Conservation (phyloP, 2,329 filamentous ascomycete genomes). For the Ophiocordyceps robertsii region DNA sequence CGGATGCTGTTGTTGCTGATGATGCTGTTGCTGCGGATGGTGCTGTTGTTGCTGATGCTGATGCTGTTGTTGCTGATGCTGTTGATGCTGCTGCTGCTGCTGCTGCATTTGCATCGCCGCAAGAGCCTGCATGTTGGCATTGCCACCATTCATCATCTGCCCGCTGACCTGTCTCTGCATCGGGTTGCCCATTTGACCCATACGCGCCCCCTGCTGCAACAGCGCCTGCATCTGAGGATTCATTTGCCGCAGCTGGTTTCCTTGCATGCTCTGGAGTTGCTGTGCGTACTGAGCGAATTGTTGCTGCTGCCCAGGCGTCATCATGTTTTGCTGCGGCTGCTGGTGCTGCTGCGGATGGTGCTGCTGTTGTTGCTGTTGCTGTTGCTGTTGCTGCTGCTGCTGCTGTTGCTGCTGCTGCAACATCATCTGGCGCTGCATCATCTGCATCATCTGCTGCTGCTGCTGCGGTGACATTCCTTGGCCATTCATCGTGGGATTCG, state of each 20-base stretch:
- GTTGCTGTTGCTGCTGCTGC: conserved; percentile 21
- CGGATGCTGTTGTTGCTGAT: conserved; percentile 13
- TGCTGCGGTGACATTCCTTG: conserved; percentile 23
- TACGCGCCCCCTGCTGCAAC: conserved; percentile 23
- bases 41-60: conserved; percentile 16
- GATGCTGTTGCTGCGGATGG: conserved; percentile 11
- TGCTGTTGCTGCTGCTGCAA: conserved; percentile 26
- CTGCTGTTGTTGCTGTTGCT: conserved; percentile 23
- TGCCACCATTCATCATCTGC: conserved; percentile 27
- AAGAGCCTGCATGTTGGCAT: conserved; percentile 24
- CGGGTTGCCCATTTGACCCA: conserved; percentile 23
- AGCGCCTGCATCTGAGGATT: conserved; percentile 24
- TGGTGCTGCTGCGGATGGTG: conserved; percentile 16
- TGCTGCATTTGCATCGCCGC: conserved; percentile 22
- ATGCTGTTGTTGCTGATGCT: conserved; percentile 20
- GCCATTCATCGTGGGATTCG: conserved; percentile 21
- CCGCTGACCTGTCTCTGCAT: conserved; percentile 22
- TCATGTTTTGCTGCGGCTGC: conserved; percentile 9
- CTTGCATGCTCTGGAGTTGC: conserved; percentile 3
- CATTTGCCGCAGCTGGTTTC: conserved; percentile 20
- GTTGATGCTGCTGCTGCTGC: conserved; percentile 18
- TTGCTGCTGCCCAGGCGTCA: conserved; percentile 16
- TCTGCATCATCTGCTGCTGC: conserved; percentile 21
- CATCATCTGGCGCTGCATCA: conserved; percentile 24
- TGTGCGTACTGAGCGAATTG: conserved; percentile 29